Conservation (phyloP, 129 eudicot species). For the Chrysanthemum makinoi region DNA sequence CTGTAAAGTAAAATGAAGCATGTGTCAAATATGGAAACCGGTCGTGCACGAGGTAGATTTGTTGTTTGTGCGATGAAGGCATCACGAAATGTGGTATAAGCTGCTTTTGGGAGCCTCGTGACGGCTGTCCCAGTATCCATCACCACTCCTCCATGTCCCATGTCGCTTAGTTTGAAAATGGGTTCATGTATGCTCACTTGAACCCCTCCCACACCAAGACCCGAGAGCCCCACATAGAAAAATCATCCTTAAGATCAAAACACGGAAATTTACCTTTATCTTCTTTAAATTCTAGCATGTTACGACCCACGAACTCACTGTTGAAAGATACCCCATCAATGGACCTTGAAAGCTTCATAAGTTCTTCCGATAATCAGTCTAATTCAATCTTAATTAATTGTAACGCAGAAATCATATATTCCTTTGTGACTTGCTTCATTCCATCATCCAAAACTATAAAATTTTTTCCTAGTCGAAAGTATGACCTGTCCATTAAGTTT, state of each 20-base stretch:
- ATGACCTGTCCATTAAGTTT: too few relatives aligned
- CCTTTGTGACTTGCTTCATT: too few relatives aligned
- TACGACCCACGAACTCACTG: too few relatives aligned
- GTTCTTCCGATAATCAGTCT: too few relatives aligned
- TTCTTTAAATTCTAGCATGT: too few relatives aligned
- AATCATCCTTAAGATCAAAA: conserved; percentile 12
- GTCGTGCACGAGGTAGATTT: conserved; percentile 50
- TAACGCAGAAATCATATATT: too few relatives aligned
- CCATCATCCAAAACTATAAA: too few relatives aligned
- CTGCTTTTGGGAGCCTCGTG: conserved; percentile 59
- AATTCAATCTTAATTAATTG: too few relatives aligned
- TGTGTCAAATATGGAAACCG: conserved; percentile 70
- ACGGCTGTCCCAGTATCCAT: conserved; percentile 93
- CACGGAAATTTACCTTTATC: too few relatives aligned
- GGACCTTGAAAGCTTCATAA: too few relatives aligned
- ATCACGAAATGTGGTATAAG: conserved; percentile 67
- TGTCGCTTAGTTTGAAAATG: conserved; percentile 44
- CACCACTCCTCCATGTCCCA: conserved; percentile 82
- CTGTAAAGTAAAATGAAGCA: conserved; percentile 77
- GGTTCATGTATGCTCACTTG: conserved; percentile 55
- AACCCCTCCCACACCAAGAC: conserved; percentile 80
- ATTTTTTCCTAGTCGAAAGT: too few relatives aligned
- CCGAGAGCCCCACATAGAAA: conserved; percentile 67
- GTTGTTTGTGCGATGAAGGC: conserved; percentile 57
- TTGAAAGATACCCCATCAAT: too few relatives aligned